phyloP scores from a whole-genome alignment of 257 asterid genomes.

The Solanum chiquidenum region DNA sequence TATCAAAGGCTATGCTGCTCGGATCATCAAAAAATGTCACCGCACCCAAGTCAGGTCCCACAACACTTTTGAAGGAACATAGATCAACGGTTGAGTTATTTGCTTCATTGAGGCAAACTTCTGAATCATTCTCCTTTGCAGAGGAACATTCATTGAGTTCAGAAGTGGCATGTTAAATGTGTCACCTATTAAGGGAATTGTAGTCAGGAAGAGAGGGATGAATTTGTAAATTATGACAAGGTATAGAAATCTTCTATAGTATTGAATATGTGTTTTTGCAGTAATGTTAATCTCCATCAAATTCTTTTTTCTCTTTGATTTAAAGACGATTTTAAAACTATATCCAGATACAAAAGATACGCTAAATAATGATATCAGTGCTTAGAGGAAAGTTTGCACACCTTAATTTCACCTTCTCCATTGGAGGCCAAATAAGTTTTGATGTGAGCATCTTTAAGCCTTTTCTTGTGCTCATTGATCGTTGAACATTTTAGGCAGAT shows the following conservation, averaged over 20 bases:
- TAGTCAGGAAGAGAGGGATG: conserved; percentile 82
- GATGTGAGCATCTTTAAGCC: conserved; percentile 46
- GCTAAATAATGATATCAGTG: conserved; percentile 68
- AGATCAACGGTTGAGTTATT: not conserved
- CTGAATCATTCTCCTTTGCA: conserved; percentile 14
- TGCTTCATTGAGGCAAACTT: not conserved
- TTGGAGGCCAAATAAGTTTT: conserved; percentile 93
- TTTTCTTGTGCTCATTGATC: not conserved
- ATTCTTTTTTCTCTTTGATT: not conserved
- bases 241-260: conserved; percentile 24
- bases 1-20: not conserved
- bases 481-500: not conserved
- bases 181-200: conserved; percentile 92
- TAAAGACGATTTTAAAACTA: conserved; percentile 6
- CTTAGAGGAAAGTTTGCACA: conserved; percentile 76
- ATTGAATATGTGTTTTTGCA: not conserved
- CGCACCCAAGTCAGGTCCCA: not conserved
- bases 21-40: not conserved
- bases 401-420: conserved; percentile 66
- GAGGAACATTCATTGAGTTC: conserved; percentile 91
- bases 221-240: conserved; percentile 91
- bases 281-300: not conserved
- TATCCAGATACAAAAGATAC: conserved; percentile 65
- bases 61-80: not conserved
- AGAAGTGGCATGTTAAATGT: conserved; percentile 92